Conservation (phyloP, 1,139 yeast species). For the Taphrina betulina region DNA sequence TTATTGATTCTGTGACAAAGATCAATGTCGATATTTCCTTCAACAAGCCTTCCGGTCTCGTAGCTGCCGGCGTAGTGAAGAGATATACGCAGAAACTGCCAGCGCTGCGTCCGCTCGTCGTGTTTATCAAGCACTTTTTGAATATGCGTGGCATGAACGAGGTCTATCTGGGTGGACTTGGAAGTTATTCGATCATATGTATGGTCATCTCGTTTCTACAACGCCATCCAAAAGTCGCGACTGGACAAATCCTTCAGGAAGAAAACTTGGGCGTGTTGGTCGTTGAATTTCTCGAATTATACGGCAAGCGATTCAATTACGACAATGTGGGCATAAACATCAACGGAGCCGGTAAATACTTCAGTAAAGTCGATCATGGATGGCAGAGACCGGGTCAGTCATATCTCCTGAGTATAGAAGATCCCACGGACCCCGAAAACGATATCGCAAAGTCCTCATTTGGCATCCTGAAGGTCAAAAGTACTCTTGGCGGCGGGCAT, state of each 20-base stretch:
- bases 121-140: conserved; percentile 82
- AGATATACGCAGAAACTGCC: conserved; percentile 73
- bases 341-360: conserved; percentile 48
- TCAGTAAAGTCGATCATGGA: conserved; percentile 55
- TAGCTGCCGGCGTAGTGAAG: conserved; percentile 77
- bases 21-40: conserved; percentile 89
- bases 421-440: conserved; percentile 79
- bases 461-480: conserved; percentile 76
- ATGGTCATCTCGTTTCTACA: conserved; percentile 77
- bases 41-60: conserved; percentile 81
- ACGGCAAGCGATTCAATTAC: conserved; percentile 87
- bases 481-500: conserved; percentile 89
- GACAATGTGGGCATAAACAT: conserved; percentile 69
- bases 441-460: conserved; percentile 64
- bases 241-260: conserved; percentile 63
- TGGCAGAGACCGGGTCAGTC: conserved; percentile 56
- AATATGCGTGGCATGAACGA: conserved; percentile 76
- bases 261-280: conserved; percentile 83
- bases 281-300: conserved; percentile 92
- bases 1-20: conserved; percentile 69
- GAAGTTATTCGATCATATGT: conserved; percentile 91
- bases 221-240: conserved; percentile 73
- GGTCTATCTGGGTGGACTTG: conserved; percentile 95
- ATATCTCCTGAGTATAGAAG: conserved; percentile 77
- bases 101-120: conserved; percentile 78